Percentiles rank a stretch among this genome's conserved stretches.
These are phyloP conservation scores for Moringa oleifera DNA, from an alignment of 345 rosid species.

Conservation along the genomic window DNA sequence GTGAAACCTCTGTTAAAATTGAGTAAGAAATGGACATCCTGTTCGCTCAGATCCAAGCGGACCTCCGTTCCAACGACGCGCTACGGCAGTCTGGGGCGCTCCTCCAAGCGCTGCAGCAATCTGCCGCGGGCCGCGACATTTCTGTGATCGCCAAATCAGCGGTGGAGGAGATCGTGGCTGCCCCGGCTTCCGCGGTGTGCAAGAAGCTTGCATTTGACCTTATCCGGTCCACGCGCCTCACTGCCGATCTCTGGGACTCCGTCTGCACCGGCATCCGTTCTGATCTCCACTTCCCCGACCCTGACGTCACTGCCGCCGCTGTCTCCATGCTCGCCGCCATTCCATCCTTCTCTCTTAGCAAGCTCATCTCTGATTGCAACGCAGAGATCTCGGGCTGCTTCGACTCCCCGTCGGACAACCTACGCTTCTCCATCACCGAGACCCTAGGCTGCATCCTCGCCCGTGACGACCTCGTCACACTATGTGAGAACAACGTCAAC, in stretches of 20 bases:
- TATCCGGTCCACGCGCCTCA: slow-evolving; percentile 90
- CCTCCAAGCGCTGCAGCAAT: slow-evolving; percentile 92
- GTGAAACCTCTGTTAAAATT: no score
- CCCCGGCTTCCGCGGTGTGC: slow-evolving; percentile 95
- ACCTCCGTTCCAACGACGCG: slow-evolving; percentile 96
- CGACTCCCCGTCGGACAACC: slow-evolving; percentile 64
- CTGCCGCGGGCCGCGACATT: slow-evolving; percentile 91
- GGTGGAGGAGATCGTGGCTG: slow-evolving; percentile 87
- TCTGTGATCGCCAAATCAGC: slow-evolving; percentile 89
- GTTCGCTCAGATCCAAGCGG: slow-evolving; percentile 97
- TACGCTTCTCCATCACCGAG: slow-evolving; percentile 81
- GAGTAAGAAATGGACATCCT: slow-evolving; percentile 72
- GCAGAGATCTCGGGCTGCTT: slow-evolving; percentile 74
- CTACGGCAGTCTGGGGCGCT: slow-evolving; percentile 93
- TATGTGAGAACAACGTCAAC: slow-evolving; percentile 79
- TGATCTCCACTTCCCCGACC: slow-evolving; percentile 92
- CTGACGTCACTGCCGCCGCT: slow-evolving; percentile 90
- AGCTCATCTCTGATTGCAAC: slow-evolving; percentile 65
- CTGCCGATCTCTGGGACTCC: slow-evolving; percentile 94
- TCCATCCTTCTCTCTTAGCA: slow-evolving; percentile 77
- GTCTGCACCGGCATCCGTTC: slow-evolving; percentile 71
- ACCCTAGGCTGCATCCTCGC: slow-evolving; percentile 89
- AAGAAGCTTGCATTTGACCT: slow-evolving; percentile 95
- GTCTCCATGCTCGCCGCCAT: slow-evolving; percentile 85
- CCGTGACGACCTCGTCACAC: slow-evolving; percentile 82